Percentiles rank a stretch among this genome's conserved stretches.
These are phyloP conservation scores for Nowakowskiella sp. DNA, from an alignment of 192 early-diverging fungal genomes.

Conservation along the genomic window DNA sequence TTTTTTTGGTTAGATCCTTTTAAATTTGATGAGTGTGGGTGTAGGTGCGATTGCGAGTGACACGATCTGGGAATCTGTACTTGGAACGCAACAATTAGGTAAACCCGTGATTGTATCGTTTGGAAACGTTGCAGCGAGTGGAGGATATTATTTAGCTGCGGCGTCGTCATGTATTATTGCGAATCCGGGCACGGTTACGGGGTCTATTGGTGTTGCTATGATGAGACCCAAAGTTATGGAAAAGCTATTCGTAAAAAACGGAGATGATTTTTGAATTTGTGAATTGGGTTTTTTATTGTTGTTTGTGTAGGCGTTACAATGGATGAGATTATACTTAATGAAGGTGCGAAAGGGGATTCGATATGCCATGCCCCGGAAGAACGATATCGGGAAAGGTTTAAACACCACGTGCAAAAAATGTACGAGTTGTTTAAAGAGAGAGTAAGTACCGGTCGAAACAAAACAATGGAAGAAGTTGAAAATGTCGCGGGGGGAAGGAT, in stretches of 20 bases:
- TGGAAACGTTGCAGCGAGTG: conserved; percentile 39
- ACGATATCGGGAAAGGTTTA: conserved; percentile 36
- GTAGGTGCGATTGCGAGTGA: conserved; percentile 63
- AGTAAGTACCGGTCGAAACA: conserved; percentile 49
- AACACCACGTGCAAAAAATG: conserved; percentile 33
- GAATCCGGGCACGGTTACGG: conserved; percentile 58
- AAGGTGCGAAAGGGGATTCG: conserved; percentile 39
- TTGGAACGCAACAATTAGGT: conserved; percentile 41
- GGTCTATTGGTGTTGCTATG: conserved; percentile 63
- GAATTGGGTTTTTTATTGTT: too few relatives aligned
- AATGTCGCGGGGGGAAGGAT: conserved; percentile 54
- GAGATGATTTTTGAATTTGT: too few relatives aligned
- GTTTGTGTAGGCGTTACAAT: conserved; percentile 57
- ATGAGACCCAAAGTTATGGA: conserved; percentile 44
- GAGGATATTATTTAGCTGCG: conserved; percentile 49
- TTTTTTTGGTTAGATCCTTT: too few relatives aligned
- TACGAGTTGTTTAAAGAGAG: conserved; percentile 49
- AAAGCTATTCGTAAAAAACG: conserved; percentile 46
- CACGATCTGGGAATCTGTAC: conserved; percentile 54
- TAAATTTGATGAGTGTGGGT: too few relatives aligned
- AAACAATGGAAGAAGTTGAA: conserved; percentile 42
- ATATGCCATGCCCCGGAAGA: conserved; percentile 40
- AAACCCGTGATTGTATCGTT: conserved; percentile 63
- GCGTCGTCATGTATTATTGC: conserved; percentile 52
- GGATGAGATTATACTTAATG: conserved; percentile 43